Evolutionary conservation across 2,329 filamentous ascomycete genomes (phyloP), one percentile per base, ranked within the genome.

Genomic region (Aspergillus jensenii): DNA sequence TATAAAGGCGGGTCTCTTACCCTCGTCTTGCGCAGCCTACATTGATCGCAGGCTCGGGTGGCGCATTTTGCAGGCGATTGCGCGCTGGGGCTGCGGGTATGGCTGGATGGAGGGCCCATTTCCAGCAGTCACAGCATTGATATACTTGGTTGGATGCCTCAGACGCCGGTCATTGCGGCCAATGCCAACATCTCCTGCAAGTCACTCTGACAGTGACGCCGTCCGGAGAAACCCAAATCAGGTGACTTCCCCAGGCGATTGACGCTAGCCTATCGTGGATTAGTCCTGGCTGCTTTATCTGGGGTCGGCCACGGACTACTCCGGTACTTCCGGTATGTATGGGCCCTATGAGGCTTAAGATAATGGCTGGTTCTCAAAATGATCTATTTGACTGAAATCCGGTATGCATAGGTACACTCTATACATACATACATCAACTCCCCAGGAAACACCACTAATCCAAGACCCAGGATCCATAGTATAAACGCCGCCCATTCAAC

Each of bases 41-140:
- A 78, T 55, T 76, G 73, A 58, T 78, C 76, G 59, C 76, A 78
- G 1, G 76, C 75, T n/a, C 75, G 62, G 59, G 70, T 71, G 11
- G 69, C 69, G 33, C 50, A 52, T 37, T 52, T 52, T 15, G 41
- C 15, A 2, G 40, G 40, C 23, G 40, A 14, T 15, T 52, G 50
- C 11, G 25, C 31, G 19, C 40, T 46, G 40, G 27, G 25, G 31
- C 27, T 44, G n/a, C 41, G 50, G 23, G 40, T 11, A 2, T 43
- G 40, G 21, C 40, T 40, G 19, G 50, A 37, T 8, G 27, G 25
- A 8, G 50, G 19, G n/a, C 17, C 15, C 50, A 52, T 52, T 14
- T 45, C 19, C 19, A 12, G 12, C 19, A 14, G 6, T 23, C 5
- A 6, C 23, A 27, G 21, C 19, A 27, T 15, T 19, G 43, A 12